Evolutionary conservation across 1,284 basidiomycete species (phyloP).

Genomic region (Heterobasidion parviporum): DNA sequence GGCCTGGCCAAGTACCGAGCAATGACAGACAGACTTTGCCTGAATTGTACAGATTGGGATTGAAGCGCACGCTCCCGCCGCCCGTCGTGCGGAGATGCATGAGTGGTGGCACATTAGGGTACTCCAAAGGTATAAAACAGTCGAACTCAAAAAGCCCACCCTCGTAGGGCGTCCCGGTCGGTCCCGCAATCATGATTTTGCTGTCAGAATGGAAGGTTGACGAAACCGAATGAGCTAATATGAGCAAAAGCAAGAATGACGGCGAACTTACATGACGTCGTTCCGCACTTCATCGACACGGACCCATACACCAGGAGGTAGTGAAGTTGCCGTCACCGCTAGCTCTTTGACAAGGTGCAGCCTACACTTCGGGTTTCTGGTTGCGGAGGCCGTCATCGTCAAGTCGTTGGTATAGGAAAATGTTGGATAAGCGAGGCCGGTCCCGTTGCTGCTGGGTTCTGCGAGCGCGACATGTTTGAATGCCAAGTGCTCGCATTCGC

Average conservation of each 20-base stretch:
- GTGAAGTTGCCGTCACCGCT: conserved; percentile 42
- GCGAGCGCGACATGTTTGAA: conserved; percentile 33
- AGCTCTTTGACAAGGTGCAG: conserved; percentile 47
- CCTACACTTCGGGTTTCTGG: conserved; percentile 38
- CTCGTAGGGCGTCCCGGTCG: conserved; percentile 44
- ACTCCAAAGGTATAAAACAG: conserved; percentile 42
- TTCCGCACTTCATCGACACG: conserved; percentile 48
- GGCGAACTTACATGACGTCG: conserved; percentile 37
- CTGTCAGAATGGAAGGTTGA: conserved; percentile 17
- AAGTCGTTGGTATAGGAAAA: conserved; percentile 31
- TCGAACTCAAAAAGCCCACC: conserved; percentile 52
- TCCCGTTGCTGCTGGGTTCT: conserved; percentile 10
- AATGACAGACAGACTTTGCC: conserved; percentile 48
- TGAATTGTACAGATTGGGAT: conserved; percentile 42
- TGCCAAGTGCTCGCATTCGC: conserved; percentile 37
- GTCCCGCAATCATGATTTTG: conserved; percentile 49
- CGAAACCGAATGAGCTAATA: neutral
- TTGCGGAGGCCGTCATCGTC: conserved; percentile 25
- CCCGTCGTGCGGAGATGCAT: conserved; percentile 45
- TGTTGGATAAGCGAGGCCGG: conserved; percentile 18
- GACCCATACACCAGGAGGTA: conserved; percentile 47
- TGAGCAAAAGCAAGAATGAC: neutral
- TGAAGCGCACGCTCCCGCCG: conserved; percentile 41
- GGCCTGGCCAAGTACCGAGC: conserved; percentile 43
- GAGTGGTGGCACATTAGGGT: conserved; percentile 36